Evolutionary conservation across 345 rosid species (phyloP), one percentile per base, ranked within the genome.

Genomic region (Rhodamnia rubescens): DNA sequence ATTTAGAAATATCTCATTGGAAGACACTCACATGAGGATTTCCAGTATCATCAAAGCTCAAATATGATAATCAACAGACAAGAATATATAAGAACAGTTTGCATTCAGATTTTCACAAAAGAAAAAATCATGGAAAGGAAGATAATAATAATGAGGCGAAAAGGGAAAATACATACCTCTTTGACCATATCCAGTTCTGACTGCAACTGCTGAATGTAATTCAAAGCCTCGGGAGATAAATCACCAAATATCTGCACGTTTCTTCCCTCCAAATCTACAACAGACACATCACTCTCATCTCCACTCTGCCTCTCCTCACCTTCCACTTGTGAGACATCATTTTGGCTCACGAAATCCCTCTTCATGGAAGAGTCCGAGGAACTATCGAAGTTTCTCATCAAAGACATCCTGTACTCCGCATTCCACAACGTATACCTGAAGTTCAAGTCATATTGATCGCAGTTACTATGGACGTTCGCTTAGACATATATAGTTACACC

Each of bases 361-460:
- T 82, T 87, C 86, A 87, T 88, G 40, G 61, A 69, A 56, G 88
- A 83, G n/a, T 85, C 89, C 83, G 86, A 90, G 55, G 90, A 85
- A 53, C 92, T 91, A 85, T 93, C 95, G 50, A 93, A 93, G 88
- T 95, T 96, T 88, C 98, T 92, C 89, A 75, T 88, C 92, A 95
- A 88, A 4, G 94, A 93, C 42, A 96, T 87, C 89, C 98, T 92
- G 84, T 96, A 96, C 92, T 96, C 98, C 26, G 98, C 97, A 85
- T 94, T 96, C 99, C 99, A 96, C 88, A 96, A 80, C 9, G 99
- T 96, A 83, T 95, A 96, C 90, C 99, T 96, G 88, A 54, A 84
- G 47, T 40, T 8, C 44, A 53, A 80, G 84, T 27, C 83, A 84
- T 83, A 78, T n/a, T 83, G 32, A 83, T 47, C 55, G 22, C 78